Percentiles rank a stretch among this genome's conserved stretches.
Conservation (phyloP, 768 basidiomycete genomes). For the Lactarius vividus region DNA sequence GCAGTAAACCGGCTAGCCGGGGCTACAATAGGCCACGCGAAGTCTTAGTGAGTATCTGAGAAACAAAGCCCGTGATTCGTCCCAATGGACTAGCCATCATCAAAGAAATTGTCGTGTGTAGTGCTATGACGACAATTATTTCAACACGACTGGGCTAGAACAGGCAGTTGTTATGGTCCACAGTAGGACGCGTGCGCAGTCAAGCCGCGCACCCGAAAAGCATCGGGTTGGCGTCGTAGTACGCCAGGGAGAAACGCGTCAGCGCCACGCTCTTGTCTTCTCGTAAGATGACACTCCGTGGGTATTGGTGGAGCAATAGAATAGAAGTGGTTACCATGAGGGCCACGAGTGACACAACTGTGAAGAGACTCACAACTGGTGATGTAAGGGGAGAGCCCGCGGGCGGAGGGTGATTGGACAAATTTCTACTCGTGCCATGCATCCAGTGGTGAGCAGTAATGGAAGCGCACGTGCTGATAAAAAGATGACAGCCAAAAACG, state of each 20-base stretch:
- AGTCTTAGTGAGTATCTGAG: not conserved
- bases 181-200: conserved; percentile 5
- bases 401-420: conserved; percentile 15
- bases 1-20: not conserved
- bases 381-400: conserved; percentile 18
- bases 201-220: not conserved
- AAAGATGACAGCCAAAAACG: not conserved
- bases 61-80: not conserved
- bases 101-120: conserved; percentile 50
- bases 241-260: conserved; percentile 23
- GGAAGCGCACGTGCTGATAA: not conserved
- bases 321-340: conserved; percentile 30
- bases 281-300: conserved; percentile 47
- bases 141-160: no score
- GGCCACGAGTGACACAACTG: conserved; percentile 22
- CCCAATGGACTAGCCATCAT: conserved; percentile 27
- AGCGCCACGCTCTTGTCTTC: conserved; percentile 64
- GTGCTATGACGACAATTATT: conserved; percentile 61
- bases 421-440: conserved; percentile 1
- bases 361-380: not conserved
- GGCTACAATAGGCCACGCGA: not conserved
- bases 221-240: not conserved
- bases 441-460: conserved; percentile 34
- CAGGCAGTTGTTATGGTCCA: conserved; percentile 28
- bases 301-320: conserved; percentile 46